Evolutionary conservation across 2,329 filamentous ascomycete species (phyloP).

Genomic region (Colletotrichum liaoningense): DNA sequence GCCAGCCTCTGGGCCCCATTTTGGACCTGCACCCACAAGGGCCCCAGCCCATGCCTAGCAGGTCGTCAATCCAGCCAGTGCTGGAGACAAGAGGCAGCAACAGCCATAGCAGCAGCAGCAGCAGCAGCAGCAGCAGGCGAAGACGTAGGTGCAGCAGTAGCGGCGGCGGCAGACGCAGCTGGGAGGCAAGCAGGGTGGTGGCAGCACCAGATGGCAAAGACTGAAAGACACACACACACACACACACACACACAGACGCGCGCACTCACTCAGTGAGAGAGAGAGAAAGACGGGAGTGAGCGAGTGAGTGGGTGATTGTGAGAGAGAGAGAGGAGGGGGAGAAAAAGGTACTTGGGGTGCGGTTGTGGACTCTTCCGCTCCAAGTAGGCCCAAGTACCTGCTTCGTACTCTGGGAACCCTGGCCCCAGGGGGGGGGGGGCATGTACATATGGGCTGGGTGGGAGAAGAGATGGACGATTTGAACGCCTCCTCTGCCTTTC

Average conservation of each 20-base stretch:
- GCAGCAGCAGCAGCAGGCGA: constrained; percentile 22
- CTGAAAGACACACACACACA: neutral
- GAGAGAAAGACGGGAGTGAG: neutral
- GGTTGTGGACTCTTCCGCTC: constrained; percentile 24
- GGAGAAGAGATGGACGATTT: constrained; percentile 12
- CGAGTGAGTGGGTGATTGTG: neutral
- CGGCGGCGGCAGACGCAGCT: constrained; percentile 23
- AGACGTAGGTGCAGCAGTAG: constrained; percentile 8
- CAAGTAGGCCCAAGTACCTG: constrained; percentile 34
- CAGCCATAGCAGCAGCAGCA: constrained; percentile 26
- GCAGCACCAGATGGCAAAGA: neutral
- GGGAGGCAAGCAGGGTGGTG: constrained; percentile 15
- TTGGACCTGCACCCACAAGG: constrained; percentile 9
- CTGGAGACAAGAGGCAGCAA: constrained; percentile 33
- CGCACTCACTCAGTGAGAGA: neutral
- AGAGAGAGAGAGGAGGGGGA: neutral
- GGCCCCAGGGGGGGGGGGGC: neutral
- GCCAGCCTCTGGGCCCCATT: constrained; percentile 33
- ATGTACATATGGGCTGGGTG: too few species aligned
- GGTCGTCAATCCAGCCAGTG: constrained; percentile 24
- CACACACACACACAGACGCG: neutral
- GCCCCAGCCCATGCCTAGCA: constrained; percentile 14
- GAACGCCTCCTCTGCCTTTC: constrained; percentile 30
- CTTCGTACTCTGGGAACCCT: constrained; percentile 11
- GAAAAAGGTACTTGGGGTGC: constrained; percentile 20